Conservation (phyloP, 2,329 filamentous ascomycete genomes). For the Pyrenophora teres region DNA sequence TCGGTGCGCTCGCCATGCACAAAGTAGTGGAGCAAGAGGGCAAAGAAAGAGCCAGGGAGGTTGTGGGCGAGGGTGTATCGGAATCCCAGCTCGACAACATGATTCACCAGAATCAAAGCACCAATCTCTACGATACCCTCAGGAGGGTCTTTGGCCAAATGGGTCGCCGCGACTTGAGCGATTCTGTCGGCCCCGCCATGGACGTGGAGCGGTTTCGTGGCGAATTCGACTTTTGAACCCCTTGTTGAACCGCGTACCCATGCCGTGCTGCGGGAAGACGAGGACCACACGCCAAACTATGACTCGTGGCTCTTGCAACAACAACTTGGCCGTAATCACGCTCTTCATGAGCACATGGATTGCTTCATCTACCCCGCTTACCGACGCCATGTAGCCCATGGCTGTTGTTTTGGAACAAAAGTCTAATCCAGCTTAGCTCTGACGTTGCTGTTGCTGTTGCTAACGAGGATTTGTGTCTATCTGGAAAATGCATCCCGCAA, state of each 20-base stretch:
- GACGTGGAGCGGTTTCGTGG: constrained; percentile 86
- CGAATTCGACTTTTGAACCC: constrained; percentile 79
- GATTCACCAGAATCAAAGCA: constrained; percentile 94
- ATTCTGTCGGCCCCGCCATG: constrained; percentile 86
- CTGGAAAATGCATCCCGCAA: constrained; percentile 27
- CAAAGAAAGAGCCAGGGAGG: constrained; percentile 79
- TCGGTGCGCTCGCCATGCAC: constrained; percentile 94
- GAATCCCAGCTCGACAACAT: constrained; percentile 83
- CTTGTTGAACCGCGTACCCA: background rate
- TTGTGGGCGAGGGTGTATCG: constrained; percentile 63
- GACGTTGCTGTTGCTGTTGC: no score
- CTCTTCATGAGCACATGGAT: no score
- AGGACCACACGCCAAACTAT: background rate
- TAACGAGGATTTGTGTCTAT: constrained; percentile 21
- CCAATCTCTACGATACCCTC: constrained; percentile 93
- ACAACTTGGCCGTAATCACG: constrained; percentile 9
- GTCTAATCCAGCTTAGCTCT: constrained; percentile 24
- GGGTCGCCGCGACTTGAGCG: constrained; percentile 83
- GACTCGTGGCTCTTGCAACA: constrained; percentile 26
- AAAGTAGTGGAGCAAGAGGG: constrained; percentile 88
- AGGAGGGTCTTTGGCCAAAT: constrained; percentile 95
- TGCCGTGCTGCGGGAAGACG: no score
- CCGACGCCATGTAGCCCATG: constrained; percentile 24
- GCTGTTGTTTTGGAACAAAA: constrained; percentile 40
- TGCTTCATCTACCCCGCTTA: no score